Evolutionary conservation across 208 protist genomes (phyloP).

Genomic region (Trypanosoma vivax): DNA sequence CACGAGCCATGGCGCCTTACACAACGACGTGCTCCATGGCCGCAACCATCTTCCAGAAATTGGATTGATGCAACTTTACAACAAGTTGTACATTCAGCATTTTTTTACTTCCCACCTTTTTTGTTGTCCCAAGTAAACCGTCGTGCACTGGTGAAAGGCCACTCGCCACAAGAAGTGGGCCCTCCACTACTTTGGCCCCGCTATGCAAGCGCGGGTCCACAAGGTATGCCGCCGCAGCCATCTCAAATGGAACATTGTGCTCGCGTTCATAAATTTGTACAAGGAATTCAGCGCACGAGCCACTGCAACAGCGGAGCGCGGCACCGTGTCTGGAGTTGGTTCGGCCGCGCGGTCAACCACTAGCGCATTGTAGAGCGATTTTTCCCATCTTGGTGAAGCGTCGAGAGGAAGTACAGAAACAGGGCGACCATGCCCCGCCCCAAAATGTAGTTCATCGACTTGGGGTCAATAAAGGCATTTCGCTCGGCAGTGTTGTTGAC

Average conservation of each 20-base stretch:
- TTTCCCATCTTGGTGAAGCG: slow-evolving; percentile 28
- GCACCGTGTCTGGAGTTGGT: not conserved
- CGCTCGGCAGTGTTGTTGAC: slow-evolving; percentile 39
- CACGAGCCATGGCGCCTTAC: too few relatives aligned
- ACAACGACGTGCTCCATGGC: too few relatives aligned
- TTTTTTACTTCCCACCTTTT: slow-evolving; percentile 1
- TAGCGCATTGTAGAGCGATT: slow-evolving; percentile 23
- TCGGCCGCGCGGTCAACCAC: not conserved
- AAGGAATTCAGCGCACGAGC: slow-evolving; percentile 18
- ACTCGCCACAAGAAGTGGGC: slow-evolving; percentile 28
- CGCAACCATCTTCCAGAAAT: too few relatives aligned
- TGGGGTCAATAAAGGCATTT: slow-evolving; percentile 67
- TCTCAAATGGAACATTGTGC: slow-evolving; percentile 10
- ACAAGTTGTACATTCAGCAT: slow-evolving; percentile 28
- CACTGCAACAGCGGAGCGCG: slow-evolving; percentile 16
- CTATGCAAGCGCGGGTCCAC: slow-evolving; percentile 22
- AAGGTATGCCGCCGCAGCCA: slow-evolving; percentile 32
- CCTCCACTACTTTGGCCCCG: slow-evolving; percentile 20
- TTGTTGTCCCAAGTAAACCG: slow-evolving; percentile 30
- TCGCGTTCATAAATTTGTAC: slow-evolving; percentile 14
- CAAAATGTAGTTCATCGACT: slow-evolving; percentile 50
- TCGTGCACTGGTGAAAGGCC: slow-evolving; percentile 9
- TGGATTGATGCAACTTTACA: too few relatives aligned
- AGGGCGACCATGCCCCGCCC: slow-evolving; percentile 28
- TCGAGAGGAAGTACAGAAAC: slow-evolving; percentile 56